Evolutionary conservation across 768 basidiomycete genomes (phyloP).

Genomic region (Pluteus cervinus): DNA sequence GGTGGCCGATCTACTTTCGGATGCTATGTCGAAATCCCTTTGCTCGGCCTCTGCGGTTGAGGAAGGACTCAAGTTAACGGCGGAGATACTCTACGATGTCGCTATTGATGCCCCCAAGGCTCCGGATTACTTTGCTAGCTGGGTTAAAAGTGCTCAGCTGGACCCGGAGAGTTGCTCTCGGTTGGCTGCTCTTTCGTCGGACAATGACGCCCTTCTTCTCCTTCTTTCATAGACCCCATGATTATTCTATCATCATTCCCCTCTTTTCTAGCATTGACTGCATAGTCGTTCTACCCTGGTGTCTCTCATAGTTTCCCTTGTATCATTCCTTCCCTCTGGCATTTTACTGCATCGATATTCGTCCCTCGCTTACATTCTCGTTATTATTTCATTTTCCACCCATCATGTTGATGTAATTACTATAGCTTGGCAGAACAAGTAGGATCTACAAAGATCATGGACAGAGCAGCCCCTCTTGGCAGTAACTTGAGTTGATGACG

Average conservation of each 20-base stretch:
- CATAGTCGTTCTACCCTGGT: conserved; percentile 18
- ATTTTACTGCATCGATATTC: conserved; percentile 11
- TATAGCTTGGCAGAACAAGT: too few relatives aligned
- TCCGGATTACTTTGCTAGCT: conserved; percentile 63
- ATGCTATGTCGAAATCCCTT: conserved; percentile 52
- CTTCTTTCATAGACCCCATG: conserved; percentile 47
- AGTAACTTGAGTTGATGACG: too few relatives aligned
- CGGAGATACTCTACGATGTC: conserved; percentile 82
- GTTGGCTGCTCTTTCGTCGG: conserved; percentile 56
- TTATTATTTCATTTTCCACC: conserved; percentile 11
- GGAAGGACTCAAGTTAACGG: conserved; percentile 62
- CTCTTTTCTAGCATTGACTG: conserved; percentile 18
- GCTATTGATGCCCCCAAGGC: conserved; percentile 90
- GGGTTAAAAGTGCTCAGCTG: conserved; percentile 67
- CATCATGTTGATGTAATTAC: conserved; percentile 5
- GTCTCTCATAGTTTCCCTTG: conserved; percentile 11
- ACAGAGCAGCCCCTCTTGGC: too few relatives aligned
- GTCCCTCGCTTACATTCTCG: conserved; percentile 6
- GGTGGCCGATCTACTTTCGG: conserved; percentile 68
- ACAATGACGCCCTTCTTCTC: conserved; percentile 52
- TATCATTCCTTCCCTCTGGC: conserved; percentile 13
- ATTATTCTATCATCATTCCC: conserved; percentile 15
- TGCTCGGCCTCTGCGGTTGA: conserved; percentile 61
- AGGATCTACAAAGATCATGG: too few relatives aligned
- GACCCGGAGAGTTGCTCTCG: conserved; percentile 52